phyloP scores from a whole-genome alignment of 257 asterid species.

The Penstemon eatonii region DNA sequence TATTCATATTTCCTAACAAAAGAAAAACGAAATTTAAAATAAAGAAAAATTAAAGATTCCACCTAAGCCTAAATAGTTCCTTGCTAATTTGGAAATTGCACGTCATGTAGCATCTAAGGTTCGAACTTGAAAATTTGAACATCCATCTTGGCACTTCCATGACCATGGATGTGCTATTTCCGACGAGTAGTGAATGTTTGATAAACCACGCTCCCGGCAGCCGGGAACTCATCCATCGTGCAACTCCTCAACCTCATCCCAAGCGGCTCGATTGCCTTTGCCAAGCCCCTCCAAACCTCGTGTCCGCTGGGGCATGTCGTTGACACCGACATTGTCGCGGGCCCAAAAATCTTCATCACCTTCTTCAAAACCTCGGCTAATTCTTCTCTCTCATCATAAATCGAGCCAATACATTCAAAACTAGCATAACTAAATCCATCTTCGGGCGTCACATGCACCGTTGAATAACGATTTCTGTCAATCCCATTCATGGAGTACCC shows the following conservation, averaged over 20 bases:
- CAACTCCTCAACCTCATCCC: constrained; percentile 81
- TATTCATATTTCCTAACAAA: constrained; percentile 39
- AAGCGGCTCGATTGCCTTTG: constrained; percentile 60
- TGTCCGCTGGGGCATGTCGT: constrained; percentile 51
- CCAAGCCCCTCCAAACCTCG: constrained; percentile 57
- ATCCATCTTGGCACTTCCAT: constrained; percentile 27
- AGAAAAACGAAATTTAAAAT: constrained; percentile 16
- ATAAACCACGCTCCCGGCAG: constrained; percentile 59
- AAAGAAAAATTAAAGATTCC: constrained; percentile 32
- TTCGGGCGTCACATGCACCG: constrained; percentile 96
- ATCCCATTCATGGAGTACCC: constrained; percentile 96
- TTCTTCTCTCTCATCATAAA: constrained; percentile 44
- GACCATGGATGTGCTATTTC: constrained; percentile 35
- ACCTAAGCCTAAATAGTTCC: constrained; percentile 41
- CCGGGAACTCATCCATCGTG: constrained; percentile 66
- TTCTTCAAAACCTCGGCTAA: constrained; percentile 46
- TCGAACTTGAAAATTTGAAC: constrained; percentile 3
- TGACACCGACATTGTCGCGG: constrained; percentile 66
- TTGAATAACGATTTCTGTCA: constrained; percentile 73
- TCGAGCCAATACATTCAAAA: constrained; percentile 70
- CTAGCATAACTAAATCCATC: constrained; percentile 96
- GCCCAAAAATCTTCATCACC: constrained; percentile 73
- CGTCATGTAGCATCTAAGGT: not conserved
- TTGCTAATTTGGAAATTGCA: not conserved
- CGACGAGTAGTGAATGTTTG: constrained; percentile 63